Conservation (phyloP, 352 stramenopile species). For the Pythium aristosporum region DNA sequence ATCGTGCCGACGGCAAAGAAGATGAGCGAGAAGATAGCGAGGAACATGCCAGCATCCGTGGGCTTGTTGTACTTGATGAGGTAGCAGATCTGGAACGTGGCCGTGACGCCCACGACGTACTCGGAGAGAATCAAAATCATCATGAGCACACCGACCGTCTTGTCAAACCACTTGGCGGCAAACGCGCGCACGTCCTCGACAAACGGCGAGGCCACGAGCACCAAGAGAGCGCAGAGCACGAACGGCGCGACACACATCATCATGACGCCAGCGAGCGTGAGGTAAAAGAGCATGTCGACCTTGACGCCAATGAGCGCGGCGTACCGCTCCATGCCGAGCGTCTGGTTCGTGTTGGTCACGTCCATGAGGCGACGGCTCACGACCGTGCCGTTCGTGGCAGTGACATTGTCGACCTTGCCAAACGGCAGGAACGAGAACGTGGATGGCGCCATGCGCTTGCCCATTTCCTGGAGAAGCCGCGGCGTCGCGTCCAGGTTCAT, state of each 20-base stretch:
- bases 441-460: conserved; percentile 62
- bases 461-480: conserved; percentile 76
- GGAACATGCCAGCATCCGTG: conserved; percentile 57
- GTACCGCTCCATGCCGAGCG: conserved; percentile 78
- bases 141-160: conserved; percentile 76
- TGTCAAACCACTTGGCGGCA: conserved; percentile 73
- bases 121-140: conserved; percentile 83
- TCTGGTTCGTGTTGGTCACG: conserved; percentile 28
- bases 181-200: conserved; percentile 58
- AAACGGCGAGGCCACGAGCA: conserved; percentile 47
- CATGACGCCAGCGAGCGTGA: conserved; percentile 70
- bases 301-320: conserved; percentile 67
- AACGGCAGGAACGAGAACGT: conserved; percentile 70
- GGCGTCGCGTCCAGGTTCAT: conserved; percentile 79
- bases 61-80: conserved; percentile 56
- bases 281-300: conserved; percentile 80
- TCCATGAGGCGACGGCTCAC: conserved; percentile 23
- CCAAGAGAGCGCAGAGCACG: conserved; percentile 43
- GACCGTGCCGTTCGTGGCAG: conserved; percentile 4
- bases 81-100: conserved; percentile 86
- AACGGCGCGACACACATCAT: conserved; percentile 46
- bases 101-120: conserved; percentile 81
- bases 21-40: conserved; percentile 68
- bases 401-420: conserved; percentile 37
- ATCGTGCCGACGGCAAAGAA: conserved; percentile 77